Evolutionary conservation across 768 basidiomycete genomes (phyloP), one percentile per base, ranked within the genome.

Genomic region (Dioszegia aurantiaca): DNA sequence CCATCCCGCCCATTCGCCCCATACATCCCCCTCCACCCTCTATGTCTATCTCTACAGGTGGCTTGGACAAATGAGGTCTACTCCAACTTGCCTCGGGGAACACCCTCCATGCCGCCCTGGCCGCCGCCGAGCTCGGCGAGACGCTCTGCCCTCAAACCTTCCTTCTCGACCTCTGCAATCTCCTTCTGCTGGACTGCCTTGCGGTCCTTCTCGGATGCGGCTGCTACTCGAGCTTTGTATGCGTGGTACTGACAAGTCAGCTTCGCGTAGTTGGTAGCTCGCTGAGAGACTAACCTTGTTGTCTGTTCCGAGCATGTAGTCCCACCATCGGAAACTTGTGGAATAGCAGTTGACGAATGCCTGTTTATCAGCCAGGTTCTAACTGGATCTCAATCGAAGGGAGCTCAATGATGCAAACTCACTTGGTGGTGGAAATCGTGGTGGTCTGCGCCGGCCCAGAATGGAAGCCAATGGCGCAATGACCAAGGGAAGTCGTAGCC

Each of bases 401-500:
- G 64, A 16, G 61, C 61, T 88, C n/a, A n/a, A n/a, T n/a, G n/a
- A 33, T 33, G 6, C 8, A 6, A 33, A 14, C 33, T 33, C 33
- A 33, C 33, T 33, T 91, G 89, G 79, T 99, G 94, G 78, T 98
- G 94, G 84, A 91, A 97, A 73, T 97, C 93, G 75, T 95, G 93
- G 79, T 94, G 90, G 69, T 97, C 94, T 28, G 69, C 69, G 28
- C 63, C 63, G 17, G 63, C 63, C 63, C 63, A 65, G 83, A 98
- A 89, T 1, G 92, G 92, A 30, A 98, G 59, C 64, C 90, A 85
- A 80, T 93, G 85, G 65, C 90, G 87, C 55, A 98, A 81, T 4
- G 90, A 93, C 93, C 92, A 98, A 0, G 95, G 94, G 83, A 99
- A 99, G 77, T 98, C 91, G 76, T 95, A 97, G 45, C 94, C 94